Evolutionary conservation across 2,329 filamentous ascomycete species (phyloP).

Genomic region (Huntiella moniliformis): DNA sequence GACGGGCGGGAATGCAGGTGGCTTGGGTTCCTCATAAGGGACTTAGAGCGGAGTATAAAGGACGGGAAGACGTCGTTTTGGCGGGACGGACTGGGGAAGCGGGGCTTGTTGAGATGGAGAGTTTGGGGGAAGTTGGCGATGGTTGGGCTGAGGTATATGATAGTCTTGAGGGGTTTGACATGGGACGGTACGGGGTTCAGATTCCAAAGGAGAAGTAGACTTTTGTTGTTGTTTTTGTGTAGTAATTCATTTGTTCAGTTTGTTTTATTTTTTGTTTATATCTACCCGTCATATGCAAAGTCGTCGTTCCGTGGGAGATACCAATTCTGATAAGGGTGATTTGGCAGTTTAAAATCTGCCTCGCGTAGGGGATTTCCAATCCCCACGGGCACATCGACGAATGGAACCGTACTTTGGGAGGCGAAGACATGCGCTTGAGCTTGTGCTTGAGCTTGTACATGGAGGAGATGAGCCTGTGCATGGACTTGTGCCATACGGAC

Average conservation of each 20-base stretch:
- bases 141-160: conserved; percentile 40
- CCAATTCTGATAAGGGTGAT: conserved; percentile 65
- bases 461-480: not conserved
- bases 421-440: conserved; percentile 10
- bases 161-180: conserved; percentile 36
- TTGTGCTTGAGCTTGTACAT: conserved; percentile 10
- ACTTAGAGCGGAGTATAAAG: conserved; percentile 55
- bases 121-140: conserved; percentile 37
- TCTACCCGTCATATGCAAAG: conserved; percentile 5
- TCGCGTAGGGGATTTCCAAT: conserved; percentile 46
- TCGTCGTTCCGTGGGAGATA: conserved; percentile 49
- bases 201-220: conserved; percentile 16
- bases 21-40: conserved; percentile 79
- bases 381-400: conserved; percentile 4
- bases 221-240: too few species aligned
- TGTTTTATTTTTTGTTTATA: not conserved
- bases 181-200: conserved; percentile 39
- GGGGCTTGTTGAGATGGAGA: conserved; percentile 32
- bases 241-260: too few species aligned
- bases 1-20: conserved; percentile 85
- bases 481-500: conserved; percentile 5
- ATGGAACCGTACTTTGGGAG: conserved; percentile 10
- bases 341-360: conserved; percentile 58
- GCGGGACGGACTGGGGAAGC: conserved; percentile 63
- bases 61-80: conserved; percentile 61